Conservation (phyloP, 2,329 filamentous ascomycete species). For the Penicillium sp. region DNA sequence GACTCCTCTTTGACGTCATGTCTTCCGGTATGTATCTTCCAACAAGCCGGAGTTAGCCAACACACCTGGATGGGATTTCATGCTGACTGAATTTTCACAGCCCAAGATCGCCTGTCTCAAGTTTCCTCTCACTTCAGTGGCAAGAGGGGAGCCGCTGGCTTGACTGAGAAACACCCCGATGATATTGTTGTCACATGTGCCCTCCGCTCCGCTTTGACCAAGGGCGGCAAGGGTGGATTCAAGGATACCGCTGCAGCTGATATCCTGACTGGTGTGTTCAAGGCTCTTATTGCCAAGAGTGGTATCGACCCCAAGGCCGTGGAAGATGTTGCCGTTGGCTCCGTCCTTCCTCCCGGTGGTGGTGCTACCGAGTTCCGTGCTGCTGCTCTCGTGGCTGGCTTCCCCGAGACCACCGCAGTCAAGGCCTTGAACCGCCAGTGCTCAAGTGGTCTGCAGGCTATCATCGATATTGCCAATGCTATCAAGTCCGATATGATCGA, state of each 20-base stretch:
- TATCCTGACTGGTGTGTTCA: constrained; percentile 79
- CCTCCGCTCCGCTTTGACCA: constrained; percentile 88
- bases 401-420: constrained; percentile 81
- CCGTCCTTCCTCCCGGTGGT: constrained; percentile 86
- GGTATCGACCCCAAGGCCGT: constrained; percentile 84
- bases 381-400: constrained; percentile 84
- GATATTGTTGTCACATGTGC: constrained; percentile 88
- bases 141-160: constrained; percentile 35
- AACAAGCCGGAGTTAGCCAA: neutral
- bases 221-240: constrained; percentile 89
- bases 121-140: constrained; percentile 56
- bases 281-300: constrained; percentile 77
- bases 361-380: constrained; percentile 97
- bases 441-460: constrained; percentile 87
- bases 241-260: constrained; percentile 91
- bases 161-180: constrained; percentile 55
- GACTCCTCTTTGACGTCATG: constrained; percentile 36
- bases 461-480: constrained; percentile 90
- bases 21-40: constrained; percentile 39
- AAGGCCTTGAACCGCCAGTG: constrained; percentile 92
- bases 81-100: constrained; percentile 31
- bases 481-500: constrained; percentile 93
- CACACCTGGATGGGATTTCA: constrained; percentile 1
- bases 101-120: constrained; percentile 60
- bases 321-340: constrained; percentile 89